Base-by-base conservation (phyloP, 805 yeast species). In the Candida palmyrensis region DNA sequence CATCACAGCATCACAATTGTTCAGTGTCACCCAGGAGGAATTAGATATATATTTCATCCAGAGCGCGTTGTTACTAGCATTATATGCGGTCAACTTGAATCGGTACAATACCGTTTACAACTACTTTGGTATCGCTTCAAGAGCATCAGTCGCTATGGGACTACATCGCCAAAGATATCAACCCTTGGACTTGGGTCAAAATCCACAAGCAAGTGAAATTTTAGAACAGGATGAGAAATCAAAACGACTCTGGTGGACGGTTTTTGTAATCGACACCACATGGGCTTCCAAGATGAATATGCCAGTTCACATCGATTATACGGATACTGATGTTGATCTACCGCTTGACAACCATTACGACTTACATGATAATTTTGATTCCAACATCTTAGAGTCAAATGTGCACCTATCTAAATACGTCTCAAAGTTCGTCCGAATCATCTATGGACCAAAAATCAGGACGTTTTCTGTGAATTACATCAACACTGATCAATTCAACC, bases 181-280 rank as follows among this genome's bases (percentile, higher is more conserved):
- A n/a, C n/a, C n/a, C n/a, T n/a, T n/a, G n/a, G n/a, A n/a, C n/a
- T n/a, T n/a, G n/a, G n/a, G n/a, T n/a, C 23, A 21, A 21, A 9
- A 9, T 11, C 23, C 23, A 11, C 23, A 9, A 21, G 9, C 23
- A 9, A 9, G 10, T 21, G 23, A 21, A 21, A 9, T 21, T 11
- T 21, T 21, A 21, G 28, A 39, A 8, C 8, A 9, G 3, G 32
- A 39, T 8, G 69, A 63, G 29, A 59, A 55, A 32, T 44, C 51
- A 6, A 62, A 62, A 37, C 49, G 69, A 18, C 36, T 65, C 16
- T 65, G 68, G 68, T 65, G 71, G 71, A 51, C 68, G 3, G 52
- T 61, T 1, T 65, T 59, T 36, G 56, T 62, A 9, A 52, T 59
- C 23, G 71, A 65, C 42, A 55, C 58, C 5, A 48, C 56, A 8